These are phyloP conservation scores for Chamaenerion angustifolium DNA, from an alignment of 345 rosid genomes.

Conservation along the genomic window DNA sequence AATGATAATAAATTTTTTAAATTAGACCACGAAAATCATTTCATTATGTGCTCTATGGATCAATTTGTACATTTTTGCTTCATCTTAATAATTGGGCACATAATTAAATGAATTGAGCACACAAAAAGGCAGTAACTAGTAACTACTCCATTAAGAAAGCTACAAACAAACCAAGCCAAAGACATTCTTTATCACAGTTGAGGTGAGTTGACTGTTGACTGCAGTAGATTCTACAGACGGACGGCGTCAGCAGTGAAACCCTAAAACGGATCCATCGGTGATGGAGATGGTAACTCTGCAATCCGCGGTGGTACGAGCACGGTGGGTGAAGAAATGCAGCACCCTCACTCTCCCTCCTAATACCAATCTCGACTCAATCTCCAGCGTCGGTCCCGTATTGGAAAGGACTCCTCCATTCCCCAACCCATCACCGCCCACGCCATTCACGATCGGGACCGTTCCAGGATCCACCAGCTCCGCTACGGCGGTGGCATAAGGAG, in stretches of 20 bases:
- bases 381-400: conserved; percentile 78
- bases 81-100: too few relatives aligned
- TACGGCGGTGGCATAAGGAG: conserved; percentile 23
- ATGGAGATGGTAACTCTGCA: conserved; percentile 66
- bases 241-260: conserved; percentile 52
- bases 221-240: too few relatives aligned
- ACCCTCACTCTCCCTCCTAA: conserved; percentile 89
- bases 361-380: conserved; percentile 72
- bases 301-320: conserved; percentile 43
- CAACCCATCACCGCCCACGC: conserved; percentile 7
- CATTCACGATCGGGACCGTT: conserved; percentile 42
- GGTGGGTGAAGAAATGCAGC: conserved; percentile 69
- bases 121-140: too few relatives aligned
- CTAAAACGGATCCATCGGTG: conserved; percentile 77
- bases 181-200: too few relatives aligned
- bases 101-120: too few relatives aligned
- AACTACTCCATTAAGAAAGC: too few relatives aligned
- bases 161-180: too few relatives aligned
- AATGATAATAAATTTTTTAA: too few relatives aligned
- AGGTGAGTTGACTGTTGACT: too few relatives aligned
- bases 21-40: too few relatives aligned
- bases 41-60: too few relatives aligned
- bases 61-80: too few relatives aligned
- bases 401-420: conserved; percentile 3
- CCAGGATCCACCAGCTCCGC: conserved; percentile 53